Evolutionary conservation across 2,329 filamentous ascomycete genomes (phyloP).

Genomic region (Xylariaceae sp.): DNA sequence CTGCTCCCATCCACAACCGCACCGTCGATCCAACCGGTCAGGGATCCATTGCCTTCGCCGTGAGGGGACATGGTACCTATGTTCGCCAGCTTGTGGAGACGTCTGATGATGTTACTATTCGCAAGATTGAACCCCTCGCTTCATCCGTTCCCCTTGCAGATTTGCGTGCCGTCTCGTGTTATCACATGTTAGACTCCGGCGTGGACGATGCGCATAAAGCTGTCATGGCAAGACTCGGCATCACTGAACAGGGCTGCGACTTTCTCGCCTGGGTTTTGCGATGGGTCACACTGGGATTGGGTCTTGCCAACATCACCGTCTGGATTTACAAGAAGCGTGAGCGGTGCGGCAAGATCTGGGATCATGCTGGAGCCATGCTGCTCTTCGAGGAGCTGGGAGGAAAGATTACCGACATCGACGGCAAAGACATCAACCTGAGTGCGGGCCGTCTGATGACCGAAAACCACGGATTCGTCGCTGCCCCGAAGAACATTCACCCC

Average conservation of each 20-base stretch:
- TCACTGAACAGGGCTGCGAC: constrained; percentile 44
- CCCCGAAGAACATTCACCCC: constrained; percentile 41
- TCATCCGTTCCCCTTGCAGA: constrained; percentile 21
- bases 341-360: constrained; percentile 52
- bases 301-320: constrained; percentile 48
- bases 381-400: constrained; percentile 54
- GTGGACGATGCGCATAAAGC: constrained; percentile 43
- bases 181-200: constrained; percentile 43
- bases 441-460: constrained; percentile 43
- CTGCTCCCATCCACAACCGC: constrained; percentile 38
- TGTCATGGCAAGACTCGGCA: constrained; percentile 39
- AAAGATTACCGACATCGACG: constrained; percentile 49
- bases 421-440: constrained; percentile 45
- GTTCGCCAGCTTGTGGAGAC: constrained; percentile 37
- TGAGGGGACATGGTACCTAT: constrained; percentile 44
- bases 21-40: constrained; percentile 39
- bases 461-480: constrained; percentile 55
- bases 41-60: constrained; percentile 49
- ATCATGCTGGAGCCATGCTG: constrained; percentile 56
- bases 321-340: constrained; percentile 50
- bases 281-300: constrained; percentile 49
- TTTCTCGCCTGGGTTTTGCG: constrained; percentile 54
- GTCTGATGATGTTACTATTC: constrained; percentile 20
- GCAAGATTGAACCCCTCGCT: constrained; percentile 33
- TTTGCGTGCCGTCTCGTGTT: constrained; percentile 45